phyloP scores from a whole-genome alignment of 371 early-diverging fungal species.

The Nematocida displodere region DNA sequence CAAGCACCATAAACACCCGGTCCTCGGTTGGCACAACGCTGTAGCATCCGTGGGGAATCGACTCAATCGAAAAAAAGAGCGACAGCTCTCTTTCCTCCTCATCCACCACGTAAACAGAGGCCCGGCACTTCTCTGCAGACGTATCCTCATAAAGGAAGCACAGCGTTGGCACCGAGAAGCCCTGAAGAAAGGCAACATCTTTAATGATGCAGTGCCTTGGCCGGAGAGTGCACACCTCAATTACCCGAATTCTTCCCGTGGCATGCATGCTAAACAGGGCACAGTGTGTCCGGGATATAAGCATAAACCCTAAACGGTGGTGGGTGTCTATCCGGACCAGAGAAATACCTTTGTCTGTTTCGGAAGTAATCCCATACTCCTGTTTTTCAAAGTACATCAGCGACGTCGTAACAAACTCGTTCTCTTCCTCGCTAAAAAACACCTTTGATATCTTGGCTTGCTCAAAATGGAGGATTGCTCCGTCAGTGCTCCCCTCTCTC shows the following conservation, averaged over 20 bases:
- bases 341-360: constrained; percentile 12
- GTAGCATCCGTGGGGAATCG: constrained; percentile 47
- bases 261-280: constrained; percentile 2
- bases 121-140: constrained; percentile 9
- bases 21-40: constrained; percentile 12
- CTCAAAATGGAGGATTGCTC: constrained; percentile 42
- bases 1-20: constrained; percentile 47
- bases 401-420: constrained; percentile 35
- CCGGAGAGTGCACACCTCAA: constrained; percentile 25
- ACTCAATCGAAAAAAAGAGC: constrained; percentile 35
- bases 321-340: constrained; percentile 41
- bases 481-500: background rate
- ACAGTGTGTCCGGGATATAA: constrained; percentile 40
- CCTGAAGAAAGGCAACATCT: constrained; percentile 27
- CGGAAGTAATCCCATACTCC: constrained; percentile 45
- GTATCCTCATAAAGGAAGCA: constrained; percentile 52
- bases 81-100: constrained; percentile 27
- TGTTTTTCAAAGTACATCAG: constrained; percentile 47
- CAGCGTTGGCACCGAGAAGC: constrained; percentile 26
- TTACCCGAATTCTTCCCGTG: background rate
- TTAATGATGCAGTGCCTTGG: constrained; percentile 45
- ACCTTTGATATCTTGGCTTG: constrained; percentile 11
- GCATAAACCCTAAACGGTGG: constrained; percentile 31
- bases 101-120: constrained; percentile 17
- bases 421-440: constrained; percentile 9